A percentile compares a stretch with the other conserved stretches of the same genome.
Evolutionary conservation across 2,329 filamentous ascomycete genomes (phyloP).

Genomic region (Massarina eburnea): DNA sequence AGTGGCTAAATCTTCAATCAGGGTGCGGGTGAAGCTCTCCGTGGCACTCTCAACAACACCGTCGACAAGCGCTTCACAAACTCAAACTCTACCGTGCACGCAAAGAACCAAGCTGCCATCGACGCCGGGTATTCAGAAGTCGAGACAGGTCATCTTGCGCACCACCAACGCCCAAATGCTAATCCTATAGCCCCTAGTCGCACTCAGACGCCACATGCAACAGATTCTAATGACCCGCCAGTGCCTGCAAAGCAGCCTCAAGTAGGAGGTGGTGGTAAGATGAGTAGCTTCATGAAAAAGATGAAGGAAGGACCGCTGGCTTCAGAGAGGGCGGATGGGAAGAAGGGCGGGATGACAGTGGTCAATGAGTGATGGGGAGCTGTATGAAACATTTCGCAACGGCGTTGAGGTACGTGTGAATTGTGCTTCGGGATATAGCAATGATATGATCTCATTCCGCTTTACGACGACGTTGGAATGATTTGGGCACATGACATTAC

Average conservation of each 20-base stretch:
- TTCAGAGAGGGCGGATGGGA: constrained; percentile 3
- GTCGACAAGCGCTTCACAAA: constrained; percentile 33
- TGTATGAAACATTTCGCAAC: too few species aligned
- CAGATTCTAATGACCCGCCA: constrained; percentile 15
- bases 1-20: constrained; percentile 7
- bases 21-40: constrained; percentile 40
- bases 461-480: too few species aligned
- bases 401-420: too few species aligned
- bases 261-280: constrained; percentile 21
- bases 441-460: too few species aligned
- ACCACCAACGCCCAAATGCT: constrained; percentile 11
- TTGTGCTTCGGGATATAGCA: too few species aligned
- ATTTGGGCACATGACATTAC: too few species aligned
- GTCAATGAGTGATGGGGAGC: constrained; percentile 42
- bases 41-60: constrained; percentile 37
- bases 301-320: constrained; percentile 32
- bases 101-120: constrained; percentile 37
- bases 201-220: background rate
- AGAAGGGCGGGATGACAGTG: constrained; percentile 28
- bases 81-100: constrained; percentile 26
- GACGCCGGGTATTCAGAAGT: constrained; percentile 36
- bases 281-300: constrained; percentile 39
- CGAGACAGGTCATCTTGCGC: constrained; percentile 21
- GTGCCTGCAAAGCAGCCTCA: constrained; percentile 24
- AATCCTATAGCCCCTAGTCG: constrained; percentile 8